Conservation (phyloP, 225 moss, liverwort and hornwort genomes). For the Rhytidiadelphus loreus region DNA sequence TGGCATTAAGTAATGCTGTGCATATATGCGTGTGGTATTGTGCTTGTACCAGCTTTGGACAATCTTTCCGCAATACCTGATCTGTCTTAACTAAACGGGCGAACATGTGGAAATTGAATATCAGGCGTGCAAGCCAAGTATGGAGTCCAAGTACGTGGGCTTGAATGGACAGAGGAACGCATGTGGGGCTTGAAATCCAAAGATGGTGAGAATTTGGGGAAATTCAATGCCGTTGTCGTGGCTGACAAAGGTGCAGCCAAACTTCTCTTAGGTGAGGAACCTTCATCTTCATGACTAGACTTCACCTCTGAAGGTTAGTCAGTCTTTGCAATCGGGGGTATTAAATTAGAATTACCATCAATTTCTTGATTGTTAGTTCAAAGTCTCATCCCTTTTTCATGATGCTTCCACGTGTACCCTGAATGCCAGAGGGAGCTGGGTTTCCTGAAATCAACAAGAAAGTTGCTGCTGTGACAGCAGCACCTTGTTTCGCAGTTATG, state of each 20-base stretch:
- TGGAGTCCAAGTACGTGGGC: conserved; percentile 45
- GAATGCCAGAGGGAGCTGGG: conserved; percentile 58
- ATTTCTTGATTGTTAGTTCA: background rate
- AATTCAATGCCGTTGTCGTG: conserved; percentile 58
- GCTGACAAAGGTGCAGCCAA: conserved; percentile 83
- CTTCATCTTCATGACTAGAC: background rate
- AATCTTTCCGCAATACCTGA: background rate
- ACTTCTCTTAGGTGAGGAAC: conserved; percentile 52
- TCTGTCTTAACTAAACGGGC: background rate
- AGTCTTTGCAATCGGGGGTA: background rate
- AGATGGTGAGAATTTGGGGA: conserved; percentile 55
- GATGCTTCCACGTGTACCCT: background rate
- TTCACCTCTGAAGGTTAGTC: background rate
- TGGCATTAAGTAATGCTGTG: background rate
- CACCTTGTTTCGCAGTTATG: conserved; percentile 85
- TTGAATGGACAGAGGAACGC: conserved; percentile 54
- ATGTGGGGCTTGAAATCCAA: conserved; percentile 55
- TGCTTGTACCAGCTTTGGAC: background rate
- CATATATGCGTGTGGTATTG: background rate
- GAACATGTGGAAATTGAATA: background rate
- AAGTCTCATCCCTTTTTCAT: background rate
- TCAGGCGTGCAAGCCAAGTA: conserved; percentile 62
- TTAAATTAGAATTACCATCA: background rate
- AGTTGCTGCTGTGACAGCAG: conserved; percentile 42
- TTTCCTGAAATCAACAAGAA: conserved; percentile 33